A percentile compares a stretch with the other conserved stretches of the same genome.
Evolutionary conservation across 2,329 filamentous ascomycete genomes (phyloP).

Genomic region (Colletotrichum australisinense): DNA sequence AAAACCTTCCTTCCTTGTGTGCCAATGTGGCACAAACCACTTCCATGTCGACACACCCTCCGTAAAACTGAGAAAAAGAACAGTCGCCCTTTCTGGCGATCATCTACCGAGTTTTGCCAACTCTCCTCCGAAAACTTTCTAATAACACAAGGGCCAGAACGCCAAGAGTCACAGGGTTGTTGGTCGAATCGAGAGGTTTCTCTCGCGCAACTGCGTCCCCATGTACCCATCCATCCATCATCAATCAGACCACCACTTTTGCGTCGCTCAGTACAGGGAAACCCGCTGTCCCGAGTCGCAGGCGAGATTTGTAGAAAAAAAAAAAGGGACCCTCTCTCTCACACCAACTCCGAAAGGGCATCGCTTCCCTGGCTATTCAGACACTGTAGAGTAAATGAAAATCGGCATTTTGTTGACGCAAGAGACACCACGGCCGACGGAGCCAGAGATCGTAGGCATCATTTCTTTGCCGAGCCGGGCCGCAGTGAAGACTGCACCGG

Average conservation of each 20-base stretch:
- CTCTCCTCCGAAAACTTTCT: slow-evolving; percentile 11
- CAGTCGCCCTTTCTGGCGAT: slow-evolving; percentile 6
- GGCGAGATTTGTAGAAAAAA: slow-evolving; percentile 5
- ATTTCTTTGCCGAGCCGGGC: neutral
- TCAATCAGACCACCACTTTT: slow-evolving; percentile 12
- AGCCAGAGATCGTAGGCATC: neutral
- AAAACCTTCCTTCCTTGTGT: neutral
- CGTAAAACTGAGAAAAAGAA: neutral
- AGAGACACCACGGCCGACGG: neutral
- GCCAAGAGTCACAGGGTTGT: slow-evolving; percentile 3
- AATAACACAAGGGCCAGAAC: slow-evolving; percentile 35
- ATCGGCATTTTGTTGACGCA: neutral
- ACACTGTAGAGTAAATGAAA: slow-evolving; percentile 11
- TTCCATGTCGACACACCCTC: neutral
- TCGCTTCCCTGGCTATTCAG: slow-evolving; percentile 22
- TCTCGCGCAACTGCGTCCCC: neutral
- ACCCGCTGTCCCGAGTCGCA: neutral
- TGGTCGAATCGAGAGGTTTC: neutral
- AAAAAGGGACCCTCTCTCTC: slow-evolving; percentile 1
- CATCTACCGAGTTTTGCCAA: slow-evolving; percentile 26
- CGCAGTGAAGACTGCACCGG: neutral
- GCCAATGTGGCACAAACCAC: neutral
- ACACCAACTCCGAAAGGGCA: slow-evolving; percentile 30
- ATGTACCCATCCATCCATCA: slow-evolving; percentile 14
- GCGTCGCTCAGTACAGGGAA: neutral